Evolutionary conservation across 805 yeast genomes (phyloP).

Genomic region (Candida sonorensis): DNA sequence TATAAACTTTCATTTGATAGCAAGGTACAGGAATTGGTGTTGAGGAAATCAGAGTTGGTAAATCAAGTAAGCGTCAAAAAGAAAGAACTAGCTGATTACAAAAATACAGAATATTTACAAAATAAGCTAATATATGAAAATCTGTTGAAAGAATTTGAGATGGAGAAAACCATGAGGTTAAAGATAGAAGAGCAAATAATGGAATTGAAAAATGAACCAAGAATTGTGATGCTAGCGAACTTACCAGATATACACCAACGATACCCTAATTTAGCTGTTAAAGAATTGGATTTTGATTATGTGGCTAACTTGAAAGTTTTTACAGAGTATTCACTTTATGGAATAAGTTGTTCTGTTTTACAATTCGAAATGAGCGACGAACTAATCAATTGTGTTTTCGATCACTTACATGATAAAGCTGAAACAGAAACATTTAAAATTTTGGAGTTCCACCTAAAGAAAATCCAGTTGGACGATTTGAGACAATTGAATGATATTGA

Average conservation of each 20-base stretch:
- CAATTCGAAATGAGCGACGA: conserved; percentile 1
- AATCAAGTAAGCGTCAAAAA: conserved; percentile 4
- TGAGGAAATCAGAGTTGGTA: conserved; percentile 5
- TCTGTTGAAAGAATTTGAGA: conserved; percentile 2
- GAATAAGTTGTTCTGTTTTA: conserved; percentile 6
- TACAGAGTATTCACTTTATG: conserved; percentile 7
- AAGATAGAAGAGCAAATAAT: conserved; percentile 18
- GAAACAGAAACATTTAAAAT: conserved; percentile 1
- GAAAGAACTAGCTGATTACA: conserved; percentile 5
- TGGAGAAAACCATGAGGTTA: conserved; percentile 15
- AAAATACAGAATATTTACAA: conserved; percentile 2
- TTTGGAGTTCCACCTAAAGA: not conserved
- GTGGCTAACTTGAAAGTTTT: conserved; percentile 6
- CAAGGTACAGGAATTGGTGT: conserved; percentile 6
- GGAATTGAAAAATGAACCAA: conserved; percentile 12
- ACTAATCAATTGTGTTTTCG: not conserved
- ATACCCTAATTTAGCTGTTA: not conserved
- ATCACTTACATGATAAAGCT: not conserved
- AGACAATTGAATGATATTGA: too few relatives aligned
- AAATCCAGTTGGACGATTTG: conserved; percentile 1
- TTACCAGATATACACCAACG: too few relatives aligned
- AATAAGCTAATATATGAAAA: conserved; percentile 1
- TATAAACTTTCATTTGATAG: conserved; percentile 12
- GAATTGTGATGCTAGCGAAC: conserved; percentile 8
- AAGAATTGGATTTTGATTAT: conserved; percentile 1